Evolutionary conservation across 331 rosid species (phyloP), one percentile per base, ranked within the genome.

Genomic region (Rhamnella rubrinervis): DNA sequence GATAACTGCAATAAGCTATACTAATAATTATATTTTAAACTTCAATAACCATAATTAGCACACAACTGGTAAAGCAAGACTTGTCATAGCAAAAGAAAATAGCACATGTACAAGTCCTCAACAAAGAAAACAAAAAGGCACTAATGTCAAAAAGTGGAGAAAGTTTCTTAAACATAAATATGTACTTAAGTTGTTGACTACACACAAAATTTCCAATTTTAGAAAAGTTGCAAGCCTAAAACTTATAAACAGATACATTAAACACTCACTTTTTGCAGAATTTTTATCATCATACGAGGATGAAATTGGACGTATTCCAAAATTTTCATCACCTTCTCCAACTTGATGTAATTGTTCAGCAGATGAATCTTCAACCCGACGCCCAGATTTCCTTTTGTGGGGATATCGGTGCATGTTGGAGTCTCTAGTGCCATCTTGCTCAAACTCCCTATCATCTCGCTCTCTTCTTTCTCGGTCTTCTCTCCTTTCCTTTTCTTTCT

Each of bases 401-500:
- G 87, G 72, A 70, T 85, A 86, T 46, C 79, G 84, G 63, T 83
- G 93, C 87, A 82, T 50, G 65, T 68, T 78, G 70, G 75, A 78
- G 53, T 92, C 91, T 55, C 89, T 85, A 67, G 61, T 85, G 60
- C 83, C 90, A 59, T 83, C 96, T 66, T 85, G 93, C 66, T 88
- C 93, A 78, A 83, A 84, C 70, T 85, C 95, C 79, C 92, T 87
- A 55, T 91, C 97, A 46, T 87, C 91, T 72, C 71, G 78, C 50
- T 87, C 96, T 85, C 87, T 85, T 83, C 83, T 84, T 41, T 89
- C 97, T 81, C 89, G 82, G 61, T 86, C 97, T 53, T 93, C 97
- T 77, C 88, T 84, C 68, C 78, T 80, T 26, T 91, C 96, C 74
- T 84, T 93, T 71, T 91, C 98, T 79, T 89, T 92, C 67, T 90